Base-by-base conservation (phyloP, 805 yeast genomes). In the Priceomyces haplophilus region DNA sequence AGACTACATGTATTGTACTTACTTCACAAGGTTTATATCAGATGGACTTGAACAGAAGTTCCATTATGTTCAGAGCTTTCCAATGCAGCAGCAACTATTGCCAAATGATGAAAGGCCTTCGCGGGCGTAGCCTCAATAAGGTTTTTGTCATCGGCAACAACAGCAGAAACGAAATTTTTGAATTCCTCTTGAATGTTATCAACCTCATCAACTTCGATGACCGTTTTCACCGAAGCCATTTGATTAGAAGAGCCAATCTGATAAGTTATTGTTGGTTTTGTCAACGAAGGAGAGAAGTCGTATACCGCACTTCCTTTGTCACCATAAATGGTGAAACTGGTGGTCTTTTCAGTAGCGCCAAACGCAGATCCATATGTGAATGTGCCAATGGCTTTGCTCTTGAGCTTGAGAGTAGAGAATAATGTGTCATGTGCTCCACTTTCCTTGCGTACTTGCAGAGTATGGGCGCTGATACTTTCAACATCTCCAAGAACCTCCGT, bases 71-170 rank as follows among this genome's bases (percentile, higher is more conserved):
- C 52, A 30, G 88, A 78, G 45, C 93, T 83, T 50, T 84, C 83
- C 29, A 91, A 65, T 46, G 87, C 85, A 20, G 97, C 98, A 43
- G 80, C 96, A 44, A 91, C 80, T 52, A 88, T 78, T 5, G 97
- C 96, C 62, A 90, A 79, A 64, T 91, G 98, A 64, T 90, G 97
- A 81, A 85, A 90, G 4, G 95, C 88, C 48, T 72, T 76, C 49
- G 78, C 83, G 19, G 96, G 95, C n/a, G 82, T 73, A 33, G 78
- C 77, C 32, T 58, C 67, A 40, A 83, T 64, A 42, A 78, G 49
- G 3, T 69, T 55, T 65, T 85, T 85, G 61, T 86, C 88, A 49
- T 79, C 77, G 43, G 73, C 67, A 19, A 56, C 49, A 21, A 85
- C 82, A n/a, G 89, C 88, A 33, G 70, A 64, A 33, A 74, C 78